Percentiles rank a stretch among this genome's conserved stretches.
Conservation (phyloP, 2,329 filamentous ascomycete genomes). For the Fusarium torreyae region DNA sequence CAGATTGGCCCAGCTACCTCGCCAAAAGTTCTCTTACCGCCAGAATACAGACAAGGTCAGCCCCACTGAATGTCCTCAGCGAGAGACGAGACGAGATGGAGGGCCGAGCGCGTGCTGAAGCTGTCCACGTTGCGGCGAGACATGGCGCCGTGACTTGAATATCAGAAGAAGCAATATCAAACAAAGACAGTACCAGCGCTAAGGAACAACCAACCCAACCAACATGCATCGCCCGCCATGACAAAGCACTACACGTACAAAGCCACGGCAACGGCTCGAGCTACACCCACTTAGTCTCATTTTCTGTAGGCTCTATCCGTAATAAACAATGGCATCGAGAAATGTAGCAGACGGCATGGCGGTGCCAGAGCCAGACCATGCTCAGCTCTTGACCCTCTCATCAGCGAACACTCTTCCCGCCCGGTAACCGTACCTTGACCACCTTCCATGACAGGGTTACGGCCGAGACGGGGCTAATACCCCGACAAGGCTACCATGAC, state of each 20-base stretch:
- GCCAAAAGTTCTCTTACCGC: conserved; percentile 37
- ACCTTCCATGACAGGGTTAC: conserved; percentile 52
- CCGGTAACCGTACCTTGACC: conserved; percentile 38
- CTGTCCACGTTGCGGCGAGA: conserved; percentile 45
- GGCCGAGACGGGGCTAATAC: conserved; percentile 47
- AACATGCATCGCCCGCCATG: conserved; percentile 27
- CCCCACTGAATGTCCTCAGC: conserved; percentile 38
- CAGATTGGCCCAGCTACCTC: conserved; percentile 24
- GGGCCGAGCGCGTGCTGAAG: conserved; percentile 41
- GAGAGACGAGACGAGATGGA: conserved; percentile 36
- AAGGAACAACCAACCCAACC: conserved; percentile 28
- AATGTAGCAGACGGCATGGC: conserved; percentile 28
- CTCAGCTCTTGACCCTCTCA: conserved; percentile 39
- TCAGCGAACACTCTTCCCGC: conserved; percentile 32
- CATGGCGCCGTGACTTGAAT: conserved; percentile 42
- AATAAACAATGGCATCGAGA: conserved; percentile 28
- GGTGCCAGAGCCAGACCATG: conserved; percentile 28
- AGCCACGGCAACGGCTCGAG: conserved; percentile 44
- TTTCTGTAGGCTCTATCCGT: conserved; percentile 42
- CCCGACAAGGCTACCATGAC: conserved; percentile 49
- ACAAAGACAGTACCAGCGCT: conserved; percentile 38
- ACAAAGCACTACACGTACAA: conserved; percentile 26
- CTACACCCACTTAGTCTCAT: conserved; percentile 41
- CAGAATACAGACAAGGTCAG: conserved; percentile 10
- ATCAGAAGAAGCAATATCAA: conserved; percentile 43